phyloP scores from a whole-genome alignment of 495 filamentous ascomycete species.

The Podospora pseudopauciseta region DNA sequence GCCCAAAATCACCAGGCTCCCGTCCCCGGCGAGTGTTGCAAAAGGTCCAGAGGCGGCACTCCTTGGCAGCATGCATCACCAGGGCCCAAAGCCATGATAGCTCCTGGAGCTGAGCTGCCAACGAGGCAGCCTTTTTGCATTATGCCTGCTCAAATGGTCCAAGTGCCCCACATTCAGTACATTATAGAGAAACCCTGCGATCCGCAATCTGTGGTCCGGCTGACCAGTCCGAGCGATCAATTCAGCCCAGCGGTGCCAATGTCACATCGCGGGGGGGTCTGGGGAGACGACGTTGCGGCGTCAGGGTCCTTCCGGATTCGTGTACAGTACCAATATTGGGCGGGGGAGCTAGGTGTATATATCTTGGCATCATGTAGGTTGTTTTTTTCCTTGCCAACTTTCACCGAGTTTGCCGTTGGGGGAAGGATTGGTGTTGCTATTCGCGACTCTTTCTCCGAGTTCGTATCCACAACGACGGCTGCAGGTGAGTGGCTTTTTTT shows the following conservation, averaged over 20 bases:
- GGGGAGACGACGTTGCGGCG: background rate
- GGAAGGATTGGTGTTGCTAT: background rate
- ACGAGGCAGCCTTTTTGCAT: background rate
- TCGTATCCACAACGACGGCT: background rate
- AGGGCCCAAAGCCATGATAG: background rate
- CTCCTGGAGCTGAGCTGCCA: slow-evolving; percentile 3
- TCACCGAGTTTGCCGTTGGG: background rate
- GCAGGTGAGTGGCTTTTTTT: background rate
- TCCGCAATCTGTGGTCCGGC: slow-evolving; percentile 3
- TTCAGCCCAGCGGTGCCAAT: background rate
- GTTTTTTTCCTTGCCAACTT: background rate
- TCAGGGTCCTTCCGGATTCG: background rate
- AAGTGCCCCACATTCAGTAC: background rate
- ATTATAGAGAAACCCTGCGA: background rate
- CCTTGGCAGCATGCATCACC: background rate
- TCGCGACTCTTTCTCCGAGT: background rate
- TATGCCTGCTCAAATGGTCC: background rate
- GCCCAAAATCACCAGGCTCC: background rate
- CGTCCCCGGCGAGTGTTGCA: background rate
- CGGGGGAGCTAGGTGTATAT: background rate
- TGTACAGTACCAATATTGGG: background rate
- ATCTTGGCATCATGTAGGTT: background rate
- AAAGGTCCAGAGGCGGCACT: background rate
- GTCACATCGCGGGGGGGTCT: background rate
- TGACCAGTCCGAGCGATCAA: slow-evolving; percentile 5